phyloP scores from a whole-genome alignment of 1,284 basidiomycete genomes.

The Irpex sp. region DNA sequence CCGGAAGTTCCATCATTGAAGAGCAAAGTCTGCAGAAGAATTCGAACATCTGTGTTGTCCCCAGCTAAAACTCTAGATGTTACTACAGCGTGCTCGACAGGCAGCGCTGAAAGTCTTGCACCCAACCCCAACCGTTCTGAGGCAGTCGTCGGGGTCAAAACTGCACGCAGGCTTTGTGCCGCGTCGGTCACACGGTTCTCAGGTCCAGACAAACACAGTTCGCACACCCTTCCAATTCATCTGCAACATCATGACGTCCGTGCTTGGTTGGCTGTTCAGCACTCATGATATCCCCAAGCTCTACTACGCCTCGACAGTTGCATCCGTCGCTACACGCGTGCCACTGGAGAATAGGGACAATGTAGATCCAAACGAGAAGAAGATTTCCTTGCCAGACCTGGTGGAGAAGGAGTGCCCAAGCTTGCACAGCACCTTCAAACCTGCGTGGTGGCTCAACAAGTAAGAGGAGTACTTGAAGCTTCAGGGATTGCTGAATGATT shows the following conservation, averaged over 20 bases:
- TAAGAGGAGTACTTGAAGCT: slow-evolving; percentile 27
- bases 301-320: slow-evolving; percentile 33
- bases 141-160: background rate
- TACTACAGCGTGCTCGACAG: background rate
- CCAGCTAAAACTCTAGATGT: background rate
- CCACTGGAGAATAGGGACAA: slow-evolving; percentile 32
- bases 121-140: background rate
- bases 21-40: background rate
- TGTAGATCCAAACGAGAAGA: slow-evolving; percentile 4
- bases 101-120: background rate
- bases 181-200: background rate
- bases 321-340: slow-evolving; percentile 35
- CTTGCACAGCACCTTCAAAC: slow-evolving; percentile 49
- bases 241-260: slow-evolving; percentile 18
- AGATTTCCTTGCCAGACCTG: slow-evolving; percentile 45
- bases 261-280: slow-evolving; percentile 15
- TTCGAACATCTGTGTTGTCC: background rate
- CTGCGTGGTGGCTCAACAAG: slow-evolving; percentile 73
- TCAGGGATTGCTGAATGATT: background rate
- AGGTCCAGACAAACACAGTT: background rate
- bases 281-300: slow-evolving; percentile 27
- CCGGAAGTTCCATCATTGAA: background rate
- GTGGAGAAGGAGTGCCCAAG: slow-evolving; percentile 57
- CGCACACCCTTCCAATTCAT: slow-evolving; percentile 1
- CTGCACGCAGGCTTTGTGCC: background rate